Evolutionary conservation across 2,329 filamentous ascomycete species (phyloP), one percentile per base, ranked within the genome.

Genomic region (Diaporthe destruens): DNA sequence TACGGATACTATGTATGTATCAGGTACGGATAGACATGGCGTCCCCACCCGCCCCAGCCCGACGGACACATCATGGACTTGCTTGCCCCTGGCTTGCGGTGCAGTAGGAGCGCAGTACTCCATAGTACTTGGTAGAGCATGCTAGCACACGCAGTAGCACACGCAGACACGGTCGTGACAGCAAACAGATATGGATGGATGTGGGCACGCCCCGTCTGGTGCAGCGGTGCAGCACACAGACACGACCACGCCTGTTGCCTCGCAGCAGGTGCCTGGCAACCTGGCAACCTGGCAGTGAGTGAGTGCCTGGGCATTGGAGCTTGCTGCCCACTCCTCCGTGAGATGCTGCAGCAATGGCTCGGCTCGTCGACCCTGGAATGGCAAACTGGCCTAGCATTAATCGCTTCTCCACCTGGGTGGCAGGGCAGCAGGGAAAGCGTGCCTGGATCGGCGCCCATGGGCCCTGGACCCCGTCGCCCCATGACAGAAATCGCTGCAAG

Each of bases 381-480:
- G 61, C 61, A 39, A 47, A 20, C 16, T 18, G 44, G 44, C 12
- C 61, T 53, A 66, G 61, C 61, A 66, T 53, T 66, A 39, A 66
- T 66, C 47, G 47, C 44, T 25, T 53, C 61, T 53, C 61, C 61
- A 66, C 47, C 61, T 29, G 44, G 32, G 44, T 53, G 61, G 61
- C 61, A 51, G 61, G 61, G 44, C n/a, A n/a, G n/a, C n/a, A n/a
- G n/a, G n/a, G n/a, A n/a, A 53, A 53, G 61, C n/a, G 39, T 53
- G 61, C 47, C 47, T 36, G 61, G 61, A 65, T 65, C 61, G 44
- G 61, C 61, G 29, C 49, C 8, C 18, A 65, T 36, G 61, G 44
- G 20, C 44, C 61, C 44, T 51, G n/a, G 61, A 23, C 32, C 54
- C 32, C 54, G 32, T 57, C 36, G 54, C 32, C 25, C 39, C 16